These are phyloP conservation scores for Amanita rimosa DNA, from an alignment of 768 basidiomycete species.

Conservation along the genomic window DNA sequence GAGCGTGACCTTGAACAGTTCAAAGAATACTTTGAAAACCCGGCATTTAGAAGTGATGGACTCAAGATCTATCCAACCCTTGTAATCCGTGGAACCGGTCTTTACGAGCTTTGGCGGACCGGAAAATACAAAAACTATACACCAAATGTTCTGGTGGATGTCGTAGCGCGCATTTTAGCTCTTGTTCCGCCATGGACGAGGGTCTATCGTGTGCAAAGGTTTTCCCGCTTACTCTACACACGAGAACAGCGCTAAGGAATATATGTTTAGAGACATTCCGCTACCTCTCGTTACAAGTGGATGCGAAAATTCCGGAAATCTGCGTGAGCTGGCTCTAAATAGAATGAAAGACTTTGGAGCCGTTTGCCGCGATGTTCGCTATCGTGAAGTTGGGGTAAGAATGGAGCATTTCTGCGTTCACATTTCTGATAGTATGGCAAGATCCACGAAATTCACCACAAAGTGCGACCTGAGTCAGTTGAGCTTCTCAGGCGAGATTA, in stretches of 20 bases:
- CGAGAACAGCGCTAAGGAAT: slow-evolving; percentile 54
- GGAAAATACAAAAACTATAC: slow-evolving; percentile 99
- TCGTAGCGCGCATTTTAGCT: slow-evolving; percentile 91
- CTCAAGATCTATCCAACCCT: slow-evolving; percentile 98
- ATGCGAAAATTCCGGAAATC: slow-evolving; percentile 94
- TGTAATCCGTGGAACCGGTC: slow-evolving; percentile 92
- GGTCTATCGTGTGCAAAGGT: slow-evolving; percentile 96
- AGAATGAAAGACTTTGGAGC: slow-evolving; percentile 99
- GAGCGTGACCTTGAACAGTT: slow-evolving; percentile 98
- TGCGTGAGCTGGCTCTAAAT: slow-evolving; percentile 90
- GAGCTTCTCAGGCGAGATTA: slow-evolving; percentile 95
- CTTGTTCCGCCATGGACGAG: slow-evolving; percentile 98
- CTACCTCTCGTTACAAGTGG: slow-evolving; percentile 94
- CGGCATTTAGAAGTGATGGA: slow-evolving; percentile 93
- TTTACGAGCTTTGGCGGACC: slow-evolving; percentile 94
- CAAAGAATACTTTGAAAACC: slow-evolving; percentile 99
- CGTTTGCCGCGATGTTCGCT: slow-evolving; percentile 94
- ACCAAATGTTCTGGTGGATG: slow-evolving; percentile 96
- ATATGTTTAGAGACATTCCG: slow-evolving; percentile 77
- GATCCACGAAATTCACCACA: slow-evolving; percentile 99
- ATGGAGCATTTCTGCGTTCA: slow-evolving; percentile 2
- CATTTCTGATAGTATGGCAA: slow-evolving; percentile 18
- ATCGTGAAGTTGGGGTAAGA: slow-evolving; percentile 93
- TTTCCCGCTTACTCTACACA: slow-evolving; percentile 10
- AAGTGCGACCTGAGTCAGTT: slow-evolving; percentile 89